Evolutionary conservation across 139 green algal species (phyloP).

Genomic region (Ettlia oleoabundans): DNA sequence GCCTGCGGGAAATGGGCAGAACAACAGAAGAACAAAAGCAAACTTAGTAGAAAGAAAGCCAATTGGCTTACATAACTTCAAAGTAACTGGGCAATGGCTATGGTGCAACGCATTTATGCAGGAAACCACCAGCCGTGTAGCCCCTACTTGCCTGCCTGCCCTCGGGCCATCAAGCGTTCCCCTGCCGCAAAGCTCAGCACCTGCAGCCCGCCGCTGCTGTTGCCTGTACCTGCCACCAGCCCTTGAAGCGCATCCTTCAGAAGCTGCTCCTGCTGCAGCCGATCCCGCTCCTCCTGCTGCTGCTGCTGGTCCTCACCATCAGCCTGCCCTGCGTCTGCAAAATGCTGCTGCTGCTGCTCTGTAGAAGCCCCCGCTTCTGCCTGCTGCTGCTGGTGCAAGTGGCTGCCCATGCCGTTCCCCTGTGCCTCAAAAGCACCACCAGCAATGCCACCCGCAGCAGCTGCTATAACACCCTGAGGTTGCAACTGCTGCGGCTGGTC

Average conservation of each 20-base stretch:
- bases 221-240: background rate
- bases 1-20: background rate
- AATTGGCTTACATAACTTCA: too few species aligned
- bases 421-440: too few species aligned
- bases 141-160: background rate
- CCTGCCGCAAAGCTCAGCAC: conserved; percentile 13
- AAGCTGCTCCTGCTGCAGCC: background rate
- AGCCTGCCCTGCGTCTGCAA: too few species aligned
- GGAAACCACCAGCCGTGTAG: background rate
- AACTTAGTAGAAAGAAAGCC: background rate
- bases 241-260: background rate
- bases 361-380: too few species aligned
- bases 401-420: too few species aligned
- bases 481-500: background rate
- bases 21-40: background rate
- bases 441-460: too few species aligned
- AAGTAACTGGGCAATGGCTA: too few species aligned
- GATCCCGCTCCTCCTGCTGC: background rate
- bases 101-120: background rate
- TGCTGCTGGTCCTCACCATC: background rate
- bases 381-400: too few species aligned
- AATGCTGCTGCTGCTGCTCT: too few species aligned
- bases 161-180: background rate
- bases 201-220: too few species aligned
- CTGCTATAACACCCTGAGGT: too few species aligned